Conservation (phyloP, 169 alveolate genomes). For the Cryptosporidium sp. region DNA sequence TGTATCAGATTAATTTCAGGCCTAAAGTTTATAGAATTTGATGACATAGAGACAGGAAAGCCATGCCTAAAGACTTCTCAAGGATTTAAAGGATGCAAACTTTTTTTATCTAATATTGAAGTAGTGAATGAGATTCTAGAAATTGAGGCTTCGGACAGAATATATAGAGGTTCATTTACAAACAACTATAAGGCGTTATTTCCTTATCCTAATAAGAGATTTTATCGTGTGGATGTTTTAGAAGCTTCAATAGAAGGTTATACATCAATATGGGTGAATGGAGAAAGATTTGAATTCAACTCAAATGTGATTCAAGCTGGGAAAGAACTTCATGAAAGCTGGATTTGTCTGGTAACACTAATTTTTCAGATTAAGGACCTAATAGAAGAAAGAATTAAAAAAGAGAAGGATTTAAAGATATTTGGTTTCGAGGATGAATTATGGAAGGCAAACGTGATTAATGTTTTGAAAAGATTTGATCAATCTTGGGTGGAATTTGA, state of each 20-base stretch:
- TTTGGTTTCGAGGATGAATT: conserved; percentile 34
- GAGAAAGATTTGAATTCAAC: conserved; percentile 57
- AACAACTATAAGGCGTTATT: conserved; percentile 53
- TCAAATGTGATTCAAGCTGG: conserved; percentile 39
- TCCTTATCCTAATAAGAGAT: conserved; percentile 34
- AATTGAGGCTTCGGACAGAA: conserved; percentile 33
- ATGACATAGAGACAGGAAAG: conserved; percentile 59
- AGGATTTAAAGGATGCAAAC: conserved; percentile 65
- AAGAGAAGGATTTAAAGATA: conserved; percentile 4
- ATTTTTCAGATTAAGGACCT: conserved; percentile 50
- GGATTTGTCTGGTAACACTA: conserved; percentile 40
- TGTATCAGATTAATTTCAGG: conserved; percentile 49
- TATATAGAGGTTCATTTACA: conserved; percentile 32
- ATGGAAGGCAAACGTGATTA: conserved; percentile 34
- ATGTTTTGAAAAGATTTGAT: conserved; percentile 33
- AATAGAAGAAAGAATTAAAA: conserved; percentile 12
- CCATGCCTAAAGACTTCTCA: conserved; percentile 55
- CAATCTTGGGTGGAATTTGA: conserved; percentile 58
- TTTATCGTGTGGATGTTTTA: conserved; percentile 72
- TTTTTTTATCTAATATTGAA: conserved; percentile 57
- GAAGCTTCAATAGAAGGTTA: conserved; percentile 73
- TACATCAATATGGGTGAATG: conserved; percentile 73
- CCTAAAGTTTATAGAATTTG: conserved; percentile 52
- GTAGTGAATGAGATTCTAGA: conserved; percentile 30
- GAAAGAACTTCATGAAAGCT: conserved; percentile 30